Base-by-base conservation (phyloP, 2,329 filamentous ascomycete species). In the Ceratocystis colombiana region DNA sequence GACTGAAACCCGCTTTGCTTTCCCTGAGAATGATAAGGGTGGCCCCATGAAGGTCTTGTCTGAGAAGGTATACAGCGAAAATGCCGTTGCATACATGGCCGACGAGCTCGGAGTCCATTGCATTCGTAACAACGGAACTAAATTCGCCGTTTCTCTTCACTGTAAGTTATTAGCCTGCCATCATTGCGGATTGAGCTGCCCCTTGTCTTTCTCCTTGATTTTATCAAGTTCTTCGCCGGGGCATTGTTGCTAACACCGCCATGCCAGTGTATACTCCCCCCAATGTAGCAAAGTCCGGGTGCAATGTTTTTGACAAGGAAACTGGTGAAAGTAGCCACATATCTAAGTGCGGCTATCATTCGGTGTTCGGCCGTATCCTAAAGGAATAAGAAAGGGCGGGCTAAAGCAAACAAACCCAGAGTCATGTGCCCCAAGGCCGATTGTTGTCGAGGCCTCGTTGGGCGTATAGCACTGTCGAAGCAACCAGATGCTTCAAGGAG, bases 51-150 rank as follows among this genome's bases (percentile, higher is more conserved):
- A 78, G 68, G 75, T 88, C 67, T 87, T 85, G 70, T 86, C 84
- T 57, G 83, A 89, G 72, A 88, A 83, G 48, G 81, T 80, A 53
- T 88, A 90, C 72, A 77, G 79, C 62, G 80, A 87, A 72, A 87
- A 93, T 70, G 79, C 88, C 69, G 90, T 96, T 48, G 87, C 90
- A 7, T 96, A 96, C 75, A 96, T 96, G 87, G 88, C 89, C 48
- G 92, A 96, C 74, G 84, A 90, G 77, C 84, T 96, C 33, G 92
- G 92, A 22, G 79, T 96, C 53, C 92, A 96, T 76, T 85, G 86
- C 65, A 87, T 96, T 68, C 84, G 83, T 70, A 96, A 96, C 75
- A 83, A 84, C 30, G 85, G 88, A 61, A 80, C 82, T 71, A 84
- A 90, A 73, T 86, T 88, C 73, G 92, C 91, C 70, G 86, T 96